Base-by-base conservation (phyloP, 345 rosid genomes). In the Salix arbutifolia region DNA sequence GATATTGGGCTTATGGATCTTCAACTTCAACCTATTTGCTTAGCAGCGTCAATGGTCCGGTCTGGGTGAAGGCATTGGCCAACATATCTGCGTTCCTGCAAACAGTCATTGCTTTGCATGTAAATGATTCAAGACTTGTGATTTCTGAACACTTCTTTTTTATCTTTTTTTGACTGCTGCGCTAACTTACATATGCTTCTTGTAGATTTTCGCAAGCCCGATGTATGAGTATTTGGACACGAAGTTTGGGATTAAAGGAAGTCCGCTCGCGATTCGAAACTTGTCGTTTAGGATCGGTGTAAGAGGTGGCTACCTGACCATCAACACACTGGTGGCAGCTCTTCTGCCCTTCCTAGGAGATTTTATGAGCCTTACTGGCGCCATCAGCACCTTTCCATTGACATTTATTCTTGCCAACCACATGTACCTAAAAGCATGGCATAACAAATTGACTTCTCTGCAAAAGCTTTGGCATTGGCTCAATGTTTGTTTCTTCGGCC, bases 1-100 rank as follows among this genome's bases (percentile, higher is more conserved):
- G 98, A 21, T 96, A 96, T 53, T 96, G 99, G 99, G 99, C 99
- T 3, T 96, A 96, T 33, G 99, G 99, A n/a, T 77, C 92, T 69
- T 82, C 90, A 14, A 87, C 98, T 13, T 73, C 94, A 0, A 74
- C 92, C 8, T 93, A 93, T 77, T 75, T 96, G 79, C 95, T 96
- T 58, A 91, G 84, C 77, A 92, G 84, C 2, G 89, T 86, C 65
- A 86, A 18, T 26, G 99, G 99, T 35, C 96, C 97, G 3, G 84
- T 85, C 67, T 93, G 98, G 99, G 78, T 92, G 72, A 96, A 91
- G 90, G 84, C 91, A 4, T 26, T 87, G 44, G 99, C 95, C 68
- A 93, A 93, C 72, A 65, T 93, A 46, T 77, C 93, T 0, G 98
- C 96, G 70, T 91, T 92, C 81, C 89, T 96, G 71, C 99, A 96